Evolutionary conservation across 2,329 filamentous ascomycete genomes (phyloP), one percentile per base, ranked within the genome.

Genomic region (Beauveria rudraprayagi): DNA sequence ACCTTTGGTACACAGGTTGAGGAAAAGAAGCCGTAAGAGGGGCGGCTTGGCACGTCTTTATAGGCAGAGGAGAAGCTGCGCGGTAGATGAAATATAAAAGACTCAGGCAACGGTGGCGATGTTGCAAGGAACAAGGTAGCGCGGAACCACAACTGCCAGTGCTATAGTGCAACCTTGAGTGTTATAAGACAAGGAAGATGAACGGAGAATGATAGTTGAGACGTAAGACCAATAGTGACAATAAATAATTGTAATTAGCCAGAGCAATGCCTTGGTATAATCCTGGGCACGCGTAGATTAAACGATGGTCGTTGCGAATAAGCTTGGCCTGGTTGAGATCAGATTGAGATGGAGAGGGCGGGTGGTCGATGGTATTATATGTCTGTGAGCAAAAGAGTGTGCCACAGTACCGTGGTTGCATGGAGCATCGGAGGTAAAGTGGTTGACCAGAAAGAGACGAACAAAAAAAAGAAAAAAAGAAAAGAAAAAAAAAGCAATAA

Each of bases 341-440:
- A 44, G 48, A 59, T 44, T 24, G 48, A 59, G 41, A 55, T 28
- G 51, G 46, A 37, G 41, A 51, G 57, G 57, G 57, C 56, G 56
- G 56, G 41, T 46, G 56, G 24, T 30, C 2, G 56, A 59, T 44
- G 56, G 47, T 52, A 59, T 59, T 59, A 59, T 59, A 59, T 59
- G 56, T 59, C 48, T 52, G 56, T 59, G 56, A 44, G 56, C 50
- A 28, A 57, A 24, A 24, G 44, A 24, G 44, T 52, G 56, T 52
- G 56, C 40, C 47, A 30, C 58, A 40, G 41, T 41, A 37, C 11
- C 11, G 51, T n/a, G n/a, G 22, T 9, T 24, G 28, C 34, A 37
- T 37, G 34, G 34, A 44, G 26, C 16, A 54, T 50, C 34, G 51
- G 24, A 55, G 51, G 22, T 17, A 28, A 48, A 24, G 14, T 48